phyloP scores from a whole-genome alignment of 257 asterid species.

The Craterostigma plantagineum region DNA sequence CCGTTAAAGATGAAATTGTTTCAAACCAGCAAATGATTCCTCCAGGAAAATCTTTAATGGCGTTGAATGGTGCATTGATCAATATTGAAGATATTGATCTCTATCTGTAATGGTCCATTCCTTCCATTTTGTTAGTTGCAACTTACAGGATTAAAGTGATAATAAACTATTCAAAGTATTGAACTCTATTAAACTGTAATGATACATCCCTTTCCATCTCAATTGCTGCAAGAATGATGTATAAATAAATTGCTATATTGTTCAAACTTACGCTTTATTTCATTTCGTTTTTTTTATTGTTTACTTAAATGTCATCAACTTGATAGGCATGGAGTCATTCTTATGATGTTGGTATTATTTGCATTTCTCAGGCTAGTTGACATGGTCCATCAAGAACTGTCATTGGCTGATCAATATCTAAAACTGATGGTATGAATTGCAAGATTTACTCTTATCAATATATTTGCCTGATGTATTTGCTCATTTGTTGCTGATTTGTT shows the following conservation, averaged over 20 bases:
- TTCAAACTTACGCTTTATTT: too few species aligned
- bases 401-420: constrained; percentile 81
- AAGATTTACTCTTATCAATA: constrained; percentile 5
- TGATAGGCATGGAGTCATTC: background rate
- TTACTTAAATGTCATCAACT: too few species aligned
- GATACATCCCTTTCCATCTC: background rate
- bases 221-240: background rate
- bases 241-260: background rate
- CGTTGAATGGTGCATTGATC: constrained; percentile 93
- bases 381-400: constrained; percentile 79
- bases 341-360: constrained; percentile 10
- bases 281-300: too few species aligned
- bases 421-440: constrained; percentile 54
- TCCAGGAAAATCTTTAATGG: constrained; percentile 95
- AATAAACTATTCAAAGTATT: background rate
- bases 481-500: too few species aligned
- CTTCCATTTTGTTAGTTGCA: background rate
- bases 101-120: constrained; percentile 53
- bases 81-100: constrained; percentile 90
- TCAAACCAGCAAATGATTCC: constrained; percentile 94
- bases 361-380: constrained; percentile 57
- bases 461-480: background rate
- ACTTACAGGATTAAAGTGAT: background rate
- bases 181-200: background rate
- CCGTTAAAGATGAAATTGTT: constrained; percentile 86